Percentiles rank a stretch among this genome's conserved stretches.
Conservation (phyloP, 441 rosid species). For the Eugenia klotzschiana region DNA sequence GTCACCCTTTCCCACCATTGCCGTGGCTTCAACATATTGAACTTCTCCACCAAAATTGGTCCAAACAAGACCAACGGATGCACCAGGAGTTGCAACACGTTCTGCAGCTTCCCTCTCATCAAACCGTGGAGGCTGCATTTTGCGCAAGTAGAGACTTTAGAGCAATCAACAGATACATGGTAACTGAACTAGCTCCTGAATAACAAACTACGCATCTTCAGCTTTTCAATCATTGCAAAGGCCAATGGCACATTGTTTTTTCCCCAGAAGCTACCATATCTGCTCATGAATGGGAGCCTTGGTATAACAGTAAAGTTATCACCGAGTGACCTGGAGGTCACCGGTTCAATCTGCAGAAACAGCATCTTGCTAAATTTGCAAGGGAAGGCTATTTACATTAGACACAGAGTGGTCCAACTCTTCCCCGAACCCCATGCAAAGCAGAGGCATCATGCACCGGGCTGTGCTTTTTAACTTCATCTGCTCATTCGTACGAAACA, state of each 20-base stretch:
- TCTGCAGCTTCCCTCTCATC: constrained; percentile 90
- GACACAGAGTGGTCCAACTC: background rate
- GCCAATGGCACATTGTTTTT: background rate
- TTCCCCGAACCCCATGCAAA: background rate
- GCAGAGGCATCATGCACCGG: background rate
- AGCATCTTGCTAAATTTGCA: background rate
- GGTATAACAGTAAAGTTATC: background rate
- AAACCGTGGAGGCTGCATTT: constrained; percentile 84
- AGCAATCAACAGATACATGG: background rate
- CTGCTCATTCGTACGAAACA: background rate
- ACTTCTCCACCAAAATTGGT: constrained; percentile 97
- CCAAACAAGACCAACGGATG: constrained; percentile 95
- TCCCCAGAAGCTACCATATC: background rate
- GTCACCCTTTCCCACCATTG: constrained; percentile 88
- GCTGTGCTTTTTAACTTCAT: background rate
- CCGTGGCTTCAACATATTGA: constrained; percentile 87
- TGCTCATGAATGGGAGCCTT: background rate
- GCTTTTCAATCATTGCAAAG: background rate
- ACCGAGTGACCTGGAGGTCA: background rate
- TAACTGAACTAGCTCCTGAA: background rate
- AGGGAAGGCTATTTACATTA: background rate
- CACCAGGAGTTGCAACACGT: constrained; percentile 83
- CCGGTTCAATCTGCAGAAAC: background rate
- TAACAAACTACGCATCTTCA: background rate
- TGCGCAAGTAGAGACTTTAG: background rate